Base-by-base conservation (phyloP, 1,139 yeast genomes). In the Williopsis jadinii region DNA sequence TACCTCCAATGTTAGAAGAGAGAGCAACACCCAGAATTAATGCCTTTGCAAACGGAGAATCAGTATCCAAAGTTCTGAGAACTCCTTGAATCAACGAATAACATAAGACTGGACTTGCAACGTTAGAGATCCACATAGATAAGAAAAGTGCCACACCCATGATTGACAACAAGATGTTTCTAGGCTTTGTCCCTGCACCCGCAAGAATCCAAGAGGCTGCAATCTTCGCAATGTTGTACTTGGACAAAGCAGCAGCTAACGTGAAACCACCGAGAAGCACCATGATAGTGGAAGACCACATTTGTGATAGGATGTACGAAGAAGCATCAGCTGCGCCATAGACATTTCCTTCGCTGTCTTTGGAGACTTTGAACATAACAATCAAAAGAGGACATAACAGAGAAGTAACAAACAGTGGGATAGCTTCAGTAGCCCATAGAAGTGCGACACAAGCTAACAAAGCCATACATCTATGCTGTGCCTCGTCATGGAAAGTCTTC, bases 61-160 rank as follows among this genome's bases (percentile, higher is more conserved):
- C 80, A 35, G 74, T 73, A 8, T 83, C 80, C 36, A 81, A 62
- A 1, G 83, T 75, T 52, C 84, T 71, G 42, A 81, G 64, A 26
- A 82, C 64, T 11, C 87, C 86, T 51, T 75, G 77, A 43, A 80
- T 72, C 48, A 82, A 67, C 1, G 85, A 77, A 56, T 78, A 81
- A 52, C 87, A 80, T 41, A 82, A 65, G 5, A 81, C 87, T 3
- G 90, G 90, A 0, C 87, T 81, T 1, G 90, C 90, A 40, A 82
- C 88, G 53, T 82, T 82, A 2, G 86, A 80, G 31, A 82, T 81
- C 85, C 87, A 81, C 85, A 81, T 80, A 2, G 86, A 78, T 12
- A 82, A 68, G 62, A 81, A 81, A 42, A 80, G 64, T 0, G 86
- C 78, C 32, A 82, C 84, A 35, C 72, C 64, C 87, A 81, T 81